phyloP scores from a whole-genome alignment of 805 yeast genomes.

The Jamesozyma gamospora region DNA sequence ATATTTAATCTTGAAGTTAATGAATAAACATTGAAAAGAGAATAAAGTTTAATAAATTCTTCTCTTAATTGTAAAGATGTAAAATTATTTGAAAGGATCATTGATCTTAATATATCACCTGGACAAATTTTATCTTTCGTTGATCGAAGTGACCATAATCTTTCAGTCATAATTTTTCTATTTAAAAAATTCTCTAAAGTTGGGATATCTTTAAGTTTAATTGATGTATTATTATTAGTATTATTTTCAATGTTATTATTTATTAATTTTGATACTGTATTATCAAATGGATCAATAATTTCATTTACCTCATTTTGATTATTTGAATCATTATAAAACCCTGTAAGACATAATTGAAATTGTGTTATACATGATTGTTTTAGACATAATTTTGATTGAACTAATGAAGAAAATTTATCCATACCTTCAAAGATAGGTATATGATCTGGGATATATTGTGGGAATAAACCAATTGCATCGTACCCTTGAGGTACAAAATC shows the following conservation, averaged over 20 bases:
- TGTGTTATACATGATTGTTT: not conserved
- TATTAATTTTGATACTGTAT: no score
- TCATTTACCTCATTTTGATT: no score
- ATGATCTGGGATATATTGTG: constrained; percentile 12
- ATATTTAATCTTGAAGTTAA: constrained; percentile 7
- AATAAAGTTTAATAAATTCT: constrained; percentile 17
- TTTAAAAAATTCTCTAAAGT: constrained; percentile 5
- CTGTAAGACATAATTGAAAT: not conserved
- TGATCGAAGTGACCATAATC: constrained; percentile 10
- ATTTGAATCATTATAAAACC: not conserved
- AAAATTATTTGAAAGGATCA: constrained; percentile 10
- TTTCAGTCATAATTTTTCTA: constrained; percentile 2
- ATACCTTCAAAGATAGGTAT: constrained; percentile 8
- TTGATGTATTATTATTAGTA: not conserved
- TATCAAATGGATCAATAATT: no score
- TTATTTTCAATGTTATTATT: not conserved
- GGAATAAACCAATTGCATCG: constrained; percentile 21
- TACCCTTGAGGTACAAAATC: constrained; percentile 8
- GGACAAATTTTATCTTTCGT: constrained; percentile 12
- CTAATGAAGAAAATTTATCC: constrained; percentile 7
- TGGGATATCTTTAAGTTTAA: not conserved
- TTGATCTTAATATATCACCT: constrained; percentile 18
- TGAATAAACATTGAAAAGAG: constrained; percentile 13
- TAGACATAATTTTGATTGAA: constrained; percentile 1
- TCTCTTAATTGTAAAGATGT: constrained; percentile 9